Conservation (phyloP, 1,284 basidiomycete genomes). For the Ceratobasidium sp. region DNA sequence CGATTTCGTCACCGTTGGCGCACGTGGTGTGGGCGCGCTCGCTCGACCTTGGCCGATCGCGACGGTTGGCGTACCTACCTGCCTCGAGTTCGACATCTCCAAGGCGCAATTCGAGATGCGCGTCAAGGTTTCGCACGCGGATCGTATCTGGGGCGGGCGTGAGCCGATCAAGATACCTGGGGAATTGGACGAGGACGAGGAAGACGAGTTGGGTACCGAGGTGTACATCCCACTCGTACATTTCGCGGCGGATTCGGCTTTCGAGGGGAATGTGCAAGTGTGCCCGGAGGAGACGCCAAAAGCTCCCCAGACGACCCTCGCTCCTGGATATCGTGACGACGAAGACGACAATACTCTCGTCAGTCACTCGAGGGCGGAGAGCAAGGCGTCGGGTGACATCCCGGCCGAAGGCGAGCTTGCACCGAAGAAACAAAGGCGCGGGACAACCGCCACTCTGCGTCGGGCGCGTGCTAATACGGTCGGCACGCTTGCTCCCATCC, state of each 20-base stretch:
- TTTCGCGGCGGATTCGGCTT: conserved; percentile 66
- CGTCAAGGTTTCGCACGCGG: conserved; percentile 71
- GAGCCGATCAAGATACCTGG: conserved; percentile 31
- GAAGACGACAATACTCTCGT: conserved; percentile 50
- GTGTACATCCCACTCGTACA: conserved; percentile 92
- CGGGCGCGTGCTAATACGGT: conserved; percentile 29
- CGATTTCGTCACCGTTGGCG: conserved; percentile 82
- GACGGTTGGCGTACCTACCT: conserved; percentile 74
- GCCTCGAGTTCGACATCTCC: conserved; percentile 82
- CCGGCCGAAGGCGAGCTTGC: background rate
- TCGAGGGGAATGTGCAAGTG: conserved; percentile 23
- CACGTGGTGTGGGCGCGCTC: conserved; percentile 87
- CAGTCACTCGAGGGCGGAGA: conserved; percentile 7
- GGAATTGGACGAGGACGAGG: conserved; percentile 47
- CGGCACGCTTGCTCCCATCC: conserved; percentile 27
- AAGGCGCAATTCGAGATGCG: conserved; percentile 77
- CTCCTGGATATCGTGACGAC: no score
- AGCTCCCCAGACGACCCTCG: background rate
- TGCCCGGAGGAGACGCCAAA: conserved; percentile 26
- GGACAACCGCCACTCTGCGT: conserved; percentile 33
- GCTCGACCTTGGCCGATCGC: conserved; percentile 83
- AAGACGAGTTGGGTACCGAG: conserved; percentile 74
- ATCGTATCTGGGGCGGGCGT: conserved; percentile 56
- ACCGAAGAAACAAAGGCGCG: conserved; percentile 1
- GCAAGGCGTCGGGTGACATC: conserved; percentile 18